Conservation (phyloP, 1,284 basidiomycete genomes). For the Boletus sp. region DNA sequence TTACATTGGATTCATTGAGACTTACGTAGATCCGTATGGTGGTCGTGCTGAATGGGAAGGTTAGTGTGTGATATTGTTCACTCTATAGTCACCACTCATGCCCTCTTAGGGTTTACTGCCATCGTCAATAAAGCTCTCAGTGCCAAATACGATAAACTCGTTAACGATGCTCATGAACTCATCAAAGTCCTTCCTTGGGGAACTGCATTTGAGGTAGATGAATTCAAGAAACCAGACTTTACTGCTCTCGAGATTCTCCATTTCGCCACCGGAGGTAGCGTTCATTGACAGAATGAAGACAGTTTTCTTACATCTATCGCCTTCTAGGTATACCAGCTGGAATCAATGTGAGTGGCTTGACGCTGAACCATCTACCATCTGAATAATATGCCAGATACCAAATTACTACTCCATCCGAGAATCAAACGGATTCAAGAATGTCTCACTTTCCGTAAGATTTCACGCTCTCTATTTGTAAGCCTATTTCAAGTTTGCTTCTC, state of each 20-base stretch:
- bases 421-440: slow-evolving; percentile 79
- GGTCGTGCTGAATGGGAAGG: slow-evolving; percentile 86
- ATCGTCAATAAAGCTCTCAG: slow-evolving; percentile 81
- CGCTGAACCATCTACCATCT: not conserved
- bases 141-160: slow-evolving; percentile 74
- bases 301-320: not conserved
- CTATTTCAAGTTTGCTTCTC: not conserved
- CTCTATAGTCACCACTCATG: not conserved
- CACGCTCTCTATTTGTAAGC: not conserved
- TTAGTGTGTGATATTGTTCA: slow-evolving; percentile 19
- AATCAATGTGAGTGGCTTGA: slow-evolving; percentile 57
- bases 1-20: slow-evolving; percentile 78
- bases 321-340: slow-evolving; percentile 71
- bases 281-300: not conserved
- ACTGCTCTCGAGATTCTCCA: slow-evolving; percentile 75
- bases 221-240: slow-evolving; percentile 83
- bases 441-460: slow-evolving; percentile 61
- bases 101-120: slow-evolving; percentile 72
- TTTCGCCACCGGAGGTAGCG: slow-evolving; percentile 74
- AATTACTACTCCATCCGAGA: slow-evolving; percentile 82
- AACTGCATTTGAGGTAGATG: slow-evolving; percentile 74
- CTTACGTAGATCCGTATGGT: slow-evolving; percentile 82
- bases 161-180: slow-evolving; percentile 68
- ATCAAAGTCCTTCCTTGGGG: slow-evolving; percentile 85
- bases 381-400: slow-evolving; percentile 50